These are phyloP conservation scores for Pyracantha coccinea DNA, from an alignment of 331 rosid species.

Conservation along the genomic window DNA sequence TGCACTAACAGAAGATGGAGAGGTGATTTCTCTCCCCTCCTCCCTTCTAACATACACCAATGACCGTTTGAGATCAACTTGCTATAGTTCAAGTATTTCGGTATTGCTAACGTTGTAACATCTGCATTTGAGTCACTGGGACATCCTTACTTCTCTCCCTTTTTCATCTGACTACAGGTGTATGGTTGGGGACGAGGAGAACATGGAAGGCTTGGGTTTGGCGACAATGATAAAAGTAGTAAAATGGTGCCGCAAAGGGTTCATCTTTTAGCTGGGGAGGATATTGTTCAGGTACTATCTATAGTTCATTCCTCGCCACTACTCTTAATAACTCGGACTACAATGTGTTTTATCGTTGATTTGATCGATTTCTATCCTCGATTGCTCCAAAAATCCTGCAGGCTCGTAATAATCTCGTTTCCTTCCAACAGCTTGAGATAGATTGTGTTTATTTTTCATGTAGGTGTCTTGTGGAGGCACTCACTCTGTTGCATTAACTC, in stretches of 20 bases:
- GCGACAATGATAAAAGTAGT: slow-evolving; percentile 96
- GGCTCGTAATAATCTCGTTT: not conserved
- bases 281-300: slow-evolving; percentile 75
- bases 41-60: not conserved
- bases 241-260: slow-evolving; percentile 97
- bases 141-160: not conserved
- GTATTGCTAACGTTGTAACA: not conserved
- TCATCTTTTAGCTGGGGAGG: slow-evolving; percentile 84
- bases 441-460: not conserved
- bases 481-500: slow-evolving; percentile 83
- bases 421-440: not conserved
- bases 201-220: slow-evolving; percentile 98
- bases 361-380: not conserved
- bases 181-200: slow-evolving; percentile 99
- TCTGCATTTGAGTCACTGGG: not conserved
- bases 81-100: not conserved
- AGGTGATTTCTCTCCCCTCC: slow-evolving; percentile 41
- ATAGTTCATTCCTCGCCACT: too few species aligned
- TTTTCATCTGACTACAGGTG: slow-evolving; percentile 46
- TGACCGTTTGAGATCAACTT: not conserved
- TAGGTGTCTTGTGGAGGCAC: slow-evolving; percentile 99
- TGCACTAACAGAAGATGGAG: slow-evolving; percentile 86
- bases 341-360: too few species aligned
- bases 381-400: not conserved
- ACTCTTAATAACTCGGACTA: too few species aligned